A percentile compares a stretch with the other conserved stretches of the same genome.
These are phyloP conservation scores for Colletotrichum brevisporum DNA, from an alignment of 2,329 filamentous ascomycete species.

Conservation along the genomic window DNA sequence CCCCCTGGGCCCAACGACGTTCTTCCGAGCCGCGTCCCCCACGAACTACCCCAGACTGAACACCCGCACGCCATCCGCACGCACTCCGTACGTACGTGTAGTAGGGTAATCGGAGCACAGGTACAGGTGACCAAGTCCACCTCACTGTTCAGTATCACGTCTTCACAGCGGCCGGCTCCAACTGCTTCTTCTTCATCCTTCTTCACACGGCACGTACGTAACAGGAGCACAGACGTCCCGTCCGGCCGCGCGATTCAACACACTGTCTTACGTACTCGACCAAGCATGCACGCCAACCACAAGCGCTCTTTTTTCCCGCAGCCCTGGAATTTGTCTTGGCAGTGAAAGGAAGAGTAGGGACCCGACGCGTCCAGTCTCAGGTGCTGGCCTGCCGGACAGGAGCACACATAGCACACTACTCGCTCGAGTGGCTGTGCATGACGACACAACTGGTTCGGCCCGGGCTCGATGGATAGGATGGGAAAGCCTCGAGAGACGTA, in stretches of 20 bases:
- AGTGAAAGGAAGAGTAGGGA: constrained; percentile 16
- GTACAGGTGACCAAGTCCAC: constrained; percentile 10
- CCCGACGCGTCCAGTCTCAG: constrained; percentile 37
- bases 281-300: constrained; percentile 9
- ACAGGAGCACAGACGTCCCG: constrained; percentile 9
- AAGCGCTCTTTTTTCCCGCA: constrained; percentile 3
- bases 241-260: neutral
- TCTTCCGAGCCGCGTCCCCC: neutral
- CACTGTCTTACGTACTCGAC: constrained; percentile 12
- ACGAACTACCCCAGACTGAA: neutral
- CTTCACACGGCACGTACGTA: neutral
- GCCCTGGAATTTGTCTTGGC: constrained; percentile 26
- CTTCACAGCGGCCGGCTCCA: neutral
- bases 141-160: neutral
- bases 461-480: constrained; percentile 4
- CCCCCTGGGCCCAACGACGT: neutral
- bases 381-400: constrained; percentile 17
- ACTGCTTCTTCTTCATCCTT: neutral
- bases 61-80: constrained; percentile 1
- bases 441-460: constrained; percentile 14
- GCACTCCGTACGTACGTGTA: no score
- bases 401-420: neutral
- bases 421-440: constrained; percentile 14
- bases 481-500: neutral
- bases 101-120: neutral